Conservation (phyloP, 352 stramenopile genomes). For the Aphanomyces stellatus region DNA sequence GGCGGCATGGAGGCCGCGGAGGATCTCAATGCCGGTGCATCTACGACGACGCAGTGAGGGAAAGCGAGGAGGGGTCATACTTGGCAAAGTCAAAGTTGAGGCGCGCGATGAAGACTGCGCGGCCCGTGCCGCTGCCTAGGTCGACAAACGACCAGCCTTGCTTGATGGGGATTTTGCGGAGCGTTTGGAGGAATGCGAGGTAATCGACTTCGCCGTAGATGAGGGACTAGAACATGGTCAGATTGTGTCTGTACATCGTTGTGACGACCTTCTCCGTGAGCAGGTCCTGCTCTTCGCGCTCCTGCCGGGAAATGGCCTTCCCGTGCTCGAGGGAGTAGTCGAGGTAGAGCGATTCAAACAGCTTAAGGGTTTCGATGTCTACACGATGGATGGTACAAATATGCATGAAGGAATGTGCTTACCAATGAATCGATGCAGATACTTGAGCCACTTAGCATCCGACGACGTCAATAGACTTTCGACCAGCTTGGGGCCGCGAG, state of each 20-base stretch:
- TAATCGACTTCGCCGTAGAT: conserved; percentile 39
- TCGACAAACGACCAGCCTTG: conserved; percentile 35
- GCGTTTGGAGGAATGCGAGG: conserved; percentile 22
- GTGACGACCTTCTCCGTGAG: conserved; percentile 19
- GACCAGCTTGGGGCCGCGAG: conserved; percentile 14
- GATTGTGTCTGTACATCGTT: no score
- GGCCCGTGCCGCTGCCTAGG: conserved; percentile 34
- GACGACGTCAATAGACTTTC: background rate
- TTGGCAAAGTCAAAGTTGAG: conserved; percentile 34
- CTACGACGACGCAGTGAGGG: background rate
- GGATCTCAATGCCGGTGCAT: conserved; percentile 41
- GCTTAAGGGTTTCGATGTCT: conserved; percentile 20
- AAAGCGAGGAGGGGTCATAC: background rate
- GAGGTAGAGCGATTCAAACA: conserved; percentile 33
- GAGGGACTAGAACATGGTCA: conserved; percentile 27
- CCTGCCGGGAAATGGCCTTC: conserved; percentile 37
- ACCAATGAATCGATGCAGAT: conserved; percentile 9
- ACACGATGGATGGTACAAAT: background rate
- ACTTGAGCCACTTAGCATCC: conserved; percentile 3
- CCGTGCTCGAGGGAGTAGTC: conserved; percentile 30
- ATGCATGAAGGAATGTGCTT: background rate
- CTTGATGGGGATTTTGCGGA: conserved; percentile 24
- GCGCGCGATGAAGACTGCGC: conserved; percentile 35
- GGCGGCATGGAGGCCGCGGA: conserved; percentile 29
- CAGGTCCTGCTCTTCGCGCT: conserved; percentile 26